These are phyloP conservation scores for Colletotrichum plurivorum DNA, from an alignment of 2,329 filamentous ascomycete genomes.

Conservation along the genomic window DNA sequence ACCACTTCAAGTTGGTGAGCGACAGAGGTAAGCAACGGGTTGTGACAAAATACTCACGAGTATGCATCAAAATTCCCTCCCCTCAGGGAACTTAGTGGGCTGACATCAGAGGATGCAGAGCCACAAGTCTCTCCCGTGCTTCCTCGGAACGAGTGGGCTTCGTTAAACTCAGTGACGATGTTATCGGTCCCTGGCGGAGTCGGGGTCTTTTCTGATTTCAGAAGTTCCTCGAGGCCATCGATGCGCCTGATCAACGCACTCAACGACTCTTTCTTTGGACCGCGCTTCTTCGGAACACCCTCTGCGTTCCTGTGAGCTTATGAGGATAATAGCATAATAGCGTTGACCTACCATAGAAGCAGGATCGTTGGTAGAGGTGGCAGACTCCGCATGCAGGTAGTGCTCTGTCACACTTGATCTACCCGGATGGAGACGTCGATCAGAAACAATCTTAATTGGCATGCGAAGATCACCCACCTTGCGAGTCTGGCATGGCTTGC, in stretches of 20 bases:
- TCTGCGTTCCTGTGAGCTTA: neutral
- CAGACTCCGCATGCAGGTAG: constrained; percentile 36
- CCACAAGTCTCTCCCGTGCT: constrained; percentile 8
- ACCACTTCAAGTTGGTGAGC: neutral
- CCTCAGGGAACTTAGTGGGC: constrained; percentile 18
- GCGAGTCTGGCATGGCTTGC: constrained; percentile 33
- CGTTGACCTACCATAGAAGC: constrained; percentile 22
- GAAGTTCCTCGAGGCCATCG: constrained; percentile 36
- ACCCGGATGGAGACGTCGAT: constrained; percentile 23
- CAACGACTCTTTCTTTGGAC: constrained; percentile 34
- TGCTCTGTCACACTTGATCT: constrained; percentile 40
- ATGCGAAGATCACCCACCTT: constrained; percentile 20
- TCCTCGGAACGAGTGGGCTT: neutral
- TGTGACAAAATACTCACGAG: constrained; percentile 1
- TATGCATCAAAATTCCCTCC: constrained; percentile 4
- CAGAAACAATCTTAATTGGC: constrained; percentile 29
- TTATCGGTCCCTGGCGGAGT: constrained; percentile 29
- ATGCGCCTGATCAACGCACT: constrained; percentile 35
- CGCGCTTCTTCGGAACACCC: constrained; percentile 30
- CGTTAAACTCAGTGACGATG: constrained; percentile 11
- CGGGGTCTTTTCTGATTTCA: constrained; percentile 33
- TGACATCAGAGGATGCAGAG: constrained; percentile 27
- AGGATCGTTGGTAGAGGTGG: constrained; percentile 35
- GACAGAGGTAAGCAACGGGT: neutral
- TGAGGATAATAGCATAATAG: too few species aligned